Conservation (phyloP, 306 rosid species). For the Citrullus mucosospermus region DNA sequence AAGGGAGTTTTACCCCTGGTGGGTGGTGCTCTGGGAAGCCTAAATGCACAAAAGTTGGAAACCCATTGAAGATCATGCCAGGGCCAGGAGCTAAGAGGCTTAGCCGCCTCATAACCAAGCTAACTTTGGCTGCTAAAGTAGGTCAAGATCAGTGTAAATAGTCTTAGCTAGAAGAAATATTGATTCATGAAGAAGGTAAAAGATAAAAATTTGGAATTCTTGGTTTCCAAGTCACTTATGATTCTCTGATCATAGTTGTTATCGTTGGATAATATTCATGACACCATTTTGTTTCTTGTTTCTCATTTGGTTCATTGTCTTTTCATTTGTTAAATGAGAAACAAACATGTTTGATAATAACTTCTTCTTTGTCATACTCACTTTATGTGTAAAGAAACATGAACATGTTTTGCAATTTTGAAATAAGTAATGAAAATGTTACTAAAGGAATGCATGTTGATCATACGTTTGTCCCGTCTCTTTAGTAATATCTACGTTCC, state of each 20-base stretch:
- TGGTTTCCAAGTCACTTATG: neutral
- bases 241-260: neutral
- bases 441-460: neutral
- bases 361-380: neutral
- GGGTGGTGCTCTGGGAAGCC: slow-evolving; percentile 87
- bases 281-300: neutral
- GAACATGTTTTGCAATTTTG: neutral
- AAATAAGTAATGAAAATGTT: neutral
- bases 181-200: neutral
- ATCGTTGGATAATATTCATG: neutral
- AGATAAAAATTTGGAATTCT: neutral
- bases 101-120: slow-evolving; percentile 26
- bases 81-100: slow-evolving; percentile 61
- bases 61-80: slow-evolving; percentile 53
- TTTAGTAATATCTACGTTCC: neutral
- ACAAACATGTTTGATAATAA: neutral
- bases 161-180: slow-evolving; percentile 2
- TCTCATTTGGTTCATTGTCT: neutral
- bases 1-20: slow-evolving; percentile 53
- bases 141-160: slow-evolving; percentile 62
- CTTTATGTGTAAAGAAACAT: neutral
- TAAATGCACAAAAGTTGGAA: slow-evolving; percentile 58
- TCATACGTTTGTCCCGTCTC: neutral
- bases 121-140: slow-evolving; percentile 25
- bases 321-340: neutral